A percentile compares a stretch with the other conserved stretches of the same genome.
Evolutionary conservation across 2,329 filamentous ascomycete genomes (phyloP).

Genomic region (Phyllachora maydis): DNA sequence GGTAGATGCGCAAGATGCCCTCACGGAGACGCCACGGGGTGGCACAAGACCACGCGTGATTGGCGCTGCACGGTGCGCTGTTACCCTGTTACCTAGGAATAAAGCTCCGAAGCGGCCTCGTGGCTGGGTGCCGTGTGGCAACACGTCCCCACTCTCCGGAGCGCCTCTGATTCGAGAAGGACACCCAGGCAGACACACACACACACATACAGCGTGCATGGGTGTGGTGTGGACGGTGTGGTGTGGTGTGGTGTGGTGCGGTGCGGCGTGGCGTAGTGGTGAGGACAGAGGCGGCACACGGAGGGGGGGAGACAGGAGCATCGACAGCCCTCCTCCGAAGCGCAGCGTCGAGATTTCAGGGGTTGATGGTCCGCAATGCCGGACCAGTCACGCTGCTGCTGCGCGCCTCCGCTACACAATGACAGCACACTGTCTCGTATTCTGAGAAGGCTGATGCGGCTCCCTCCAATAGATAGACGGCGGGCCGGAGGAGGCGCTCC

Average conservation of each 20-base stretch:
- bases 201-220: neutral
- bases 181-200: neutral
- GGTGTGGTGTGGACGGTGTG: slow-evolving; percentile 1
- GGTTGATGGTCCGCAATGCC: slow-evolving; percentile 5
- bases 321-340: slow-evolving; percentile 3
- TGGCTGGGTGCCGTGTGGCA: neutral
- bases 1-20: slow-evolving; percentile 3
- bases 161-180: too few species aligned
- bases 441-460: slow-evolving; percentile 8
- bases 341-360: slow-evolving; percentile 5
- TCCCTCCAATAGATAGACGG: slow-evolving; percentile 11
- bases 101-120: slow-evolving; percentile 2
- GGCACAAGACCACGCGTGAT: slow-evolving; percentile 8
- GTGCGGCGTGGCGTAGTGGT: neutral
- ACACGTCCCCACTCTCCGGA: too few species aligned
- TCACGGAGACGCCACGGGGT: slow-evolving; percentile 11
- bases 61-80: slow-evolving; percentile 8
- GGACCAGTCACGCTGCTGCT: slow-evolving; percentile 5
- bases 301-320: slow-evolving; percentile 3
- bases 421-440: slow-evolving; percentile 13
- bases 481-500: slow-evolving; percentile 11
- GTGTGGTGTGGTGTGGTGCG: neutral
- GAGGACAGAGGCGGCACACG: slow-evolving; percentile 2
- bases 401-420: slow-evolving; percentile 9
- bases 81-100: slow-evolving; percentile 4